A percentile compares a stretch with the other conserved stretches of the same genome.
Conservation (phyloP, 768 basidiomycete genomes). For the Podaxis rugospora region DNA sequence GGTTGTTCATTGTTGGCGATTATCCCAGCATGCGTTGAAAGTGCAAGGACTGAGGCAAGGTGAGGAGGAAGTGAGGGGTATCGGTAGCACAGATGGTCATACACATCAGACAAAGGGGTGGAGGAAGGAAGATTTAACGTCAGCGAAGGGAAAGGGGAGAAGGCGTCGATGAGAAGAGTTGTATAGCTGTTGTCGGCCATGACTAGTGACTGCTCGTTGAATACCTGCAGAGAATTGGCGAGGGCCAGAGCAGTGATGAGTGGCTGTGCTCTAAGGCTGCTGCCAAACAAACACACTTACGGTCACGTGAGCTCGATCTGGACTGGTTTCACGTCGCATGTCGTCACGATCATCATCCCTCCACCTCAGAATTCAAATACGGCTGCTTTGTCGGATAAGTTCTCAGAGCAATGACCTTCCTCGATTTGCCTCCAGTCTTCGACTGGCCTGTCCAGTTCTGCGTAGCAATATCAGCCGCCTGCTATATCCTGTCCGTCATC, state of each 20-base stretch:
- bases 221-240: not conserved
- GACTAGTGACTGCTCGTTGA: not conserved
- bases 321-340: not conserved
- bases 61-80: slow-evolving; percentile 31
- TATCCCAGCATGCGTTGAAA: slow-evolving; percentile 36
- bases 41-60: slow-evolving; percentile 23
- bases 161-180: slow-evolving; percentile 35
- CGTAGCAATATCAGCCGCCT: slow-evolving; percentile 35
- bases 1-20: slow-evolving; percentile 21
- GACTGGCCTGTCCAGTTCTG: slow-evolving; percentile 67
- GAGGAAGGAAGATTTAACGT: slow-evolving; percentile 26
- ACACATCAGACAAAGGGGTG: slow-evolving; percentile 26
- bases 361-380: not conserved
- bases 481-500: slow-evolving; percentile 58
- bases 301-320: not conserved
- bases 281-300: not conserved
- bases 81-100: slow-evolving; percentile 27
- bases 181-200: slow-evolving; percentile 17
- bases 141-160: slow-evolving; percentile 35
- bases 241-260: not conserved
- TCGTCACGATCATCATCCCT: not conserved
- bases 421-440: slow-evolving; percentile 33
- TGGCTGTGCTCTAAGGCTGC: not conserved
- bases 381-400: not conserved
- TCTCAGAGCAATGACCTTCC: slow-evolving; percentile 19